These are phyloP conservation scores for Coleophoma crateriformis DNA, from an alignment of 2,329 filamentous ascomycete genomes.

Conservation along the genomic window DNA sequence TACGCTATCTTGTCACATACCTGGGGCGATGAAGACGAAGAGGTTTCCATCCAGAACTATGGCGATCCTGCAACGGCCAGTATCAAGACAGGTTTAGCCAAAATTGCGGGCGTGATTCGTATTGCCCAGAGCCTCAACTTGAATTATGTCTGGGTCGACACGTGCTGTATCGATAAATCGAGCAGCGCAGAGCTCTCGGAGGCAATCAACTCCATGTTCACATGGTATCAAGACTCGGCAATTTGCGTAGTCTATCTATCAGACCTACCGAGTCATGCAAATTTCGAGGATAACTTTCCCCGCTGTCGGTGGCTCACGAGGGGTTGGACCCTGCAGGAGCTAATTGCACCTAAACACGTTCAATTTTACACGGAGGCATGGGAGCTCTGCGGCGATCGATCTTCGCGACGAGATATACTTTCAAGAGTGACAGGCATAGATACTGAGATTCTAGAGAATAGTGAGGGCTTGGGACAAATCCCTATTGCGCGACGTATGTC, in stretches of 20 bases:
- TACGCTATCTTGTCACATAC: constrained; percentile 37
- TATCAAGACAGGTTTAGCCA: constrained; percentile 16
- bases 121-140: constrained; percentile 1
- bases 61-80: neutral
- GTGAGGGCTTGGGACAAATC: neutral
- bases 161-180: constrained; percentile 4
- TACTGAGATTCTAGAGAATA: too few relatives aligned
- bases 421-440: too few relatives aligned
- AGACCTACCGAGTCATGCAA: constrained; percentile 1
- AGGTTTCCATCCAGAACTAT: constrained; percentile 27
- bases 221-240: constrained; percentile 6
- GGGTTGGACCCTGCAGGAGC: too few relatives aligned
- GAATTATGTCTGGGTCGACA: constrained; percentile 10
- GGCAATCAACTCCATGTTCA: neutral
- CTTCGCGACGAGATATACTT: too few relatives aligned
- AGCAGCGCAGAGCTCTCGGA: too few relatives aligned
- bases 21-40: constrained; percentile 24
- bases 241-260: constrained; percentile 8
- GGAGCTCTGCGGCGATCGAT: too few relatives aligned
- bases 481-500: constrained; percentile 24
- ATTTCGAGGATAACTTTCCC: neutral
- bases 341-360: neutral
- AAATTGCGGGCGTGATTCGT: constrained; percentile 4
- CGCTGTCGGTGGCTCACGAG: neutral
- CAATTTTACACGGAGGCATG: too few relatives aligned